phyloP scores from a whole-genome alignment of 805 yeast species.

The Metschnikowia similis region DNA sequence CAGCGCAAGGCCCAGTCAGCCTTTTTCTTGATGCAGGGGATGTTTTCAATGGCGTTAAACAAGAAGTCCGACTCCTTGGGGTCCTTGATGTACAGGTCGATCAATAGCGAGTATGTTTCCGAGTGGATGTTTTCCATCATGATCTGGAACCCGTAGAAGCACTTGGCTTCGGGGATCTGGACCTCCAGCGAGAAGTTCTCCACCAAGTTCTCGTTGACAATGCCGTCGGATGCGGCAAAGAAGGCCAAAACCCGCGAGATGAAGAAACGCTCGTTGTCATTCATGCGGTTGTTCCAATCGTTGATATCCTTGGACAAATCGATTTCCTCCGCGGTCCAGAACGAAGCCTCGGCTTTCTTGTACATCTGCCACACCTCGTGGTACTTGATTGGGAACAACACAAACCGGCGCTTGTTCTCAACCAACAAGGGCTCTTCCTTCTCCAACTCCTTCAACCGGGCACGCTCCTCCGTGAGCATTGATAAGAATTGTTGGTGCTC shows the following conservation, averaged over 20 bases:
- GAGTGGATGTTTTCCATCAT: slow-evolving; percentile 99
- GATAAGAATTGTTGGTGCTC: slow-evolving; percentile 54
- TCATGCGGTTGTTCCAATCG: slow-evolving; percentile 91
- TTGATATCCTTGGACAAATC: slow-evolving; percentile 86
- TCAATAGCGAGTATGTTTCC: slow-evolving; percentile 91
- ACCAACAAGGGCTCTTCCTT: slow-evolving; percentile 81
- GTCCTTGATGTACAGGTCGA: slow-evolving; percentile 94
- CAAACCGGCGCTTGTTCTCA: slow-evolving; percentile 86
- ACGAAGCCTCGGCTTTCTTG: slow-evolving; percentile 98
- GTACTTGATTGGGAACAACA: slow-evolving; percentile 92
- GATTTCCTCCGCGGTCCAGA: slow-evolving; percentile 99
- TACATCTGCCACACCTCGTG: slow-evolving; percentile 99
- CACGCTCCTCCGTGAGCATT: slow-evolving; percentile 68
- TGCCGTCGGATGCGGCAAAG: slow-evolving; percentile 98
- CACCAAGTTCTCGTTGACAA: slow-evolving; percentile 94
- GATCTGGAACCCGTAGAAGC: slow-evolving; percentile 98
- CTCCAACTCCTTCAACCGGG: slow-evolving; percentile 67
- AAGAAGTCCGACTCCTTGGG: slow-evolving; percentile 86
- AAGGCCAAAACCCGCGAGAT: slow-evolving; percentile 91
- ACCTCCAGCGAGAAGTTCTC: slow-evolving; percentile 98
- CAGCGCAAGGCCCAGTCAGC: slow-evolving; percentile 99
- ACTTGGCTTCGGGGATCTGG: slow-evolving; percentile 95
- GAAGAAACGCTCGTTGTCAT: slow-evolving; percentile 88
- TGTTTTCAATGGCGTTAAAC: slow-evolving; percentile 93
- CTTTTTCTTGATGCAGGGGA: slow-evolving; percentile 93